These are phyloP conservation scores for Cystobasidium pallidum DNA, from an alignment of 1,284 basidiomycete species.

Conservation along the genomic window DNA sequence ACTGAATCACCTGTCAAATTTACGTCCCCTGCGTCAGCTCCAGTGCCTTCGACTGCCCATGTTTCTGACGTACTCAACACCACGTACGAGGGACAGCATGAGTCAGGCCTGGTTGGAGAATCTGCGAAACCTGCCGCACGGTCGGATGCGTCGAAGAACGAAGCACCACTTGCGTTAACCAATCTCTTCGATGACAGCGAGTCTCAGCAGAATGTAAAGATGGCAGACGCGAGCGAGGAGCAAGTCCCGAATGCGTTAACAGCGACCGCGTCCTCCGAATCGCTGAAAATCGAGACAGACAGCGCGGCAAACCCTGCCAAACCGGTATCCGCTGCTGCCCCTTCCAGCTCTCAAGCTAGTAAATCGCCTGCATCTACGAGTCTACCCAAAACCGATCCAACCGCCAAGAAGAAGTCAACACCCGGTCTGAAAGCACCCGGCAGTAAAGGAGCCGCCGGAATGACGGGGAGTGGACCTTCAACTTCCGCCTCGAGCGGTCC, in stretches of 20 bases:
- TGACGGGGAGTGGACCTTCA: not conserved
- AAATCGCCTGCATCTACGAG: not conserved
- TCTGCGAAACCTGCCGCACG: not conserved
- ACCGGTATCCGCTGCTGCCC: not conserved
- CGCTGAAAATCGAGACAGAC: not conserved
- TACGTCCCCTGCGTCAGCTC: not conserved
- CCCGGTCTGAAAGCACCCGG: not conserved
- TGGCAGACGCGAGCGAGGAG: not conserved
- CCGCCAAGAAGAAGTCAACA: not conserved
- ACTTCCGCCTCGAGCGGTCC: not conserved
- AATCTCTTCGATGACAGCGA: constrained; percentile 22
- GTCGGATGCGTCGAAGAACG: not conserved
- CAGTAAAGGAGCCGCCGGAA: not conserved
- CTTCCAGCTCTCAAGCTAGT: not conserved
- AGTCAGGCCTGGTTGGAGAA: not conserved
- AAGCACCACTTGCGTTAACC: not conserved
- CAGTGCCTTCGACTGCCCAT: not conserved
- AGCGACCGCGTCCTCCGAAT: not conserved
- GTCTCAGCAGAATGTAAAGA: not conserved
- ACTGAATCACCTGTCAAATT: constrained; percentile 3
- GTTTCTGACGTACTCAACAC: not conserved
- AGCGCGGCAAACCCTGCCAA: not conserved
- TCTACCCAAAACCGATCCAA: not conserved
- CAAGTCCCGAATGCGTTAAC: no score
- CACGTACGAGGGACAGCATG: not conserved